phyloP scores from a whole-genome alignment of 805 yeast species.

The Soucietia sequanensis region DNA sequence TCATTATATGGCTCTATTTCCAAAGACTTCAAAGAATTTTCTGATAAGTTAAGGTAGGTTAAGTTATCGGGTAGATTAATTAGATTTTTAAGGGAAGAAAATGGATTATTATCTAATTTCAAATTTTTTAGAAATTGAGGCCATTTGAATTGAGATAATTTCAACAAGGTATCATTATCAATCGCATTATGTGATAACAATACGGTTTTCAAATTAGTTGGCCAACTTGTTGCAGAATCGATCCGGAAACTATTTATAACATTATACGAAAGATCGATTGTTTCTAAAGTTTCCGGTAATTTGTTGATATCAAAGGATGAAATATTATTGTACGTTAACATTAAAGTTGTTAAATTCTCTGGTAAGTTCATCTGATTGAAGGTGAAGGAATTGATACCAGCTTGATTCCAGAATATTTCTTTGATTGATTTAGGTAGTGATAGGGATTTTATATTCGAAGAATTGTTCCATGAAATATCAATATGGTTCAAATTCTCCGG shows the following conservation, averaged over 20 bases:
- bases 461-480: slow-evolving; percentile 36
- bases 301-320: slow-evolving; percentile 17
- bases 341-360: slow-evolving; percentile 21
- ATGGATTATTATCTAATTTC: slow-evolving; percentile 21
- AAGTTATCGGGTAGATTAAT: slow-evolving; percentile 18
- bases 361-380: slow-evolving; percentile 17
- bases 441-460: slow-evolving; percentile 22
- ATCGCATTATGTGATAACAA: slow-evolving; percentile 21
- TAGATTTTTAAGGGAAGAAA: slow-evolving; percentile 17
- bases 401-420: slow-evolving; percentile 32
- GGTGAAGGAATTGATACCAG: slow-evolving; percentile 16
- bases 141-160: slow-evolving; percentile 20
- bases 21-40: slow-evolving; percentile 14
- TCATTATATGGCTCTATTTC: neutral
- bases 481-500: slow-evolving; percentile 25
- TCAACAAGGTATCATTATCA: slow-evolving; percentile 14
- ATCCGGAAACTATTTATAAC: slow-evolving; percentile 10
- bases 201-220: slow-evolving; percentile 22
- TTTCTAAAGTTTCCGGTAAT: slow-evolving; percentile 28
- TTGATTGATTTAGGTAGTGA: slow-evolving; percentile 18
- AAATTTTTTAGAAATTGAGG: slow-evolving; percentile 20
- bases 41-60: slow-evolving; percentile 23
- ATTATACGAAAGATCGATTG: slow-evolving; percentile 29
- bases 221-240: slow-evolving; percentile 17
- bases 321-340: slow-evolving; percentile 31